A percentile compares a stretch with the other conserved stretches of the same genome.
Conservation (phyloP, 2,329 filamentous ascomycete genomes). For the Colletotrichum cuscutae region DNA sequence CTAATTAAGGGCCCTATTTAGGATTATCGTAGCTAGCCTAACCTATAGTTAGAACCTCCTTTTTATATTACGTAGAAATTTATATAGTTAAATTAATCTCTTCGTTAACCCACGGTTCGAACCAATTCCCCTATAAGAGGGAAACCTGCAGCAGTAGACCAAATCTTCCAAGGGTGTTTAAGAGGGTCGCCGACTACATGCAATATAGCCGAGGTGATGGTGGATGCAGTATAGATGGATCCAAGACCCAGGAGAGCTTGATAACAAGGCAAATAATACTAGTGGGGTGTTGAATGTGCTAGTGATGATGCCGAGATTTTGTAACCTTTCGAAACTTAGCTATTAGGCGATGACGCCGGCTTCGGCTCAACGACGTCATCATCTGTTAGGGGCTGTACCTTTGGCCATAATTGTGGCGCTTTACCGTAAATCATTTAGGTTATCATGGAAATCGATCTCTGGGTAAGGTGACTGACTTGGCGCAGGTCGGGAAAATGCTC, state of each 20-base stretch:
- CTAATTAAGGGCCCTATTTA: too few species aligned
- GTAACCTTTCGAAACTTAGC: not conserved
- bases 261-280: too few species aligned
- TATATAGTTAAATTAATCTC: too few species aligned
- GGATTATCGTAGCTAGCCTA: too few species aligned
- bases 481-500: not conserved
- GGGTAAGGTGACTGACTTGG: not conserved
- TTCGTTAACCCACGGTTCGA: too few species aligned
- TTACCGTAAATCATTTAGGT: not conserved
- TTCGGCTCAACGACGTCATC: not conserved
- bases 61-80: too few species aligned
- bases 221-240: not conserved
- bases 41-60: too few species aligned
- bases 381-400: too few species aligned
- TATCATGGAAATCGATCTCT: not conserved
- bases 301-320: not conserved
- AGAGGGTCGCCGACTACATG: not conserved
- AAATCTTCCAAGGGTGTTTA: not conserved
- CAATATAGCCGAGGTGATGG: not conserved
- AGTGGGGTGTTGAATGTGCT: not conserved
- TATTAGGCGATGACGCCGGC: not conserved
- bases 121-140: too few species aligned
- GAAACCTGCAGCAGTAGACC: not conserved
- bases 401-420: not conserved
- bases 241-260: not conserved